Evolutionary conservation across 768 basidiomycete species (phyloP).

Genomic region (Agaricus blazei): DNA sequence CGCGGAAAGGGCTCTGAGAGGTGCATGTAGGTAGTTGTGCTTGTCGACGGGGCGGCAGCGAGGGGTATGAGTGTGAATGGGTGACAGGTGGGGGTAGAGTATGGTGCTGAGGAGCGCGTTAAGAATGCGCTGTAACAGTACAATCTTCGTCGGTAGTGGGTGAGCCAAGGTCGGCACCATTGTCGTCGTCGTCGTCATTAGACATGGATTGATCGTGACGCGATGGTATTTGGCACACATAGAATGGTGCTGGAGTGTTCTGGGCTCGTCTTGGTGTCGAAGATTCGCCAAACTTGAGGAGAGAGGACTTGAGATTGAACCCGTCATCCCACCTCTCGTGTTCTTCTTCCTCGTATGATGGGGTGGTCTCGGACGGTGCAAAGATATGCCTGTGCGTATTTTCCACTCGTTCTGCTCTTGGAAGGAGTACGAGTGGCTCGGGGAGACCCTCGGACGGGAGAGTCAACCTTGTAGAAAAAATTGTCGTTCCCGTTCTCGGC

Average conservation of each 20-base stretch:
- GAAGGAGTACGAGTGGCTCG: background rate
- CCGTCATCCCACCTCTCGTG: slow-evolving; percentile 66
- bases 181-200: slow-evolving; percentile 3
- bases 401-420: background rate
- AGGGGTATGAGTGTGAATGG: slow-evolving; percentile 1
- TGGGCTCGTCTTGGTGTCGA: slow-evolving; percentile 8
- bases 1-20: slow-evolving; percentile 40
- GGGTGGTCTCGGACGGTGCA: background rate
- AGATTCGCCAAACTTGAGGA: background rate
- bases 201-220: background rate
- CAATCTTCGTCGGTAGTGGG: slow-evolving; percentile 55
- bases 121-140: slow-evolving; percentile 59
- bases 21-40: background rate
- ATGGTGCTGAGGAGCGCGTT: slow-evolving; percentile 38
- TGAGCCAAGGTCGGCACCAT: slow-evolving; percentile 46
- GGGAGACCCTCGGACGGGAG: slow-evolving; percentile 19
- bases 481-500: slow-evolving; percentile 44
- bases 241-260: background rate
- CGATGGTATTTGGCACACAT: background rate
- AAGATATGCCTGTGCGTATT: slow-evolving; percentile 1
- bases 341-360: slow-evolving; percentile 4
- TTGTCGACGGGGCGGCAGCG: slow-evolving; percentile 3
- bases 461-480: slow-evolving; percentile 50
- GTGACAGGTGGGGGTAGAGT: slow-evolving; percentile 25
- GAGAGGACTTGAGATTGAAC: slow-evolving; percentile 30